Base-by-base conservation (phyloP, 495 filamentous ascomycete species). In the Talaromyces wortmannii region DNA sequence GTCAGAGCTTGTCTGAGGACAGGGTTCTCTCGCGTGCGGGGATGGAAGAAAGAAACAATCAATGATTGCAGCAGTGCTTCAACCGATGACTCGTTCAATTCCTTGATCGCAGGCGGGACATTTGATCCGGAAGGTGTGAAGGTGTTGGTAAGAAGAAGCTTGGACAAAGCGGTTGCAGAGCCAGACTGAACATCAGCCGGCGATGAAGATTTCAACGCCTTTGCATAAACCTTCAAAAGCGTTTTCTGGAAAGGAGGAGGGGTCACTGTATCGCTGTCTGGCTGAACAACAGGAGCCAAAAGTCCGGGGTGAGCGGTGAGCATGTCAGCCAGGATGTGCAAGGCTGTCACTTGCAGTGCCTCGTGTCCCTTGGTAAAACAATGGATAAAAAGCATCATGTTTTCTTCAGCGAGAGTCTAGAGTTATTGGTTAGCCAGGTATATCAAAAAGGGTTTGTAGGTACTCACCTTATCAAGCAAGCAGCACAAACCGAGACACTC, bases 311-410 rank as follows among this genome's bases (percentile, higher is more conserved):
- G 91, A 2, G 88, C 86, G 32, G 87, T 88, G 30, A 97, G 76
- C 68, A 97, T 94, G 68, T 98, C 94, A 32, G 89, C 88, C n/a
- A 97, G 81, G 58, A 95, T 94, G 48, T 97, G 89, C 33, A 97
- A 72, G 0, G 92, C 89, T 3, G 90, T 94, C 36, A 89, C 86
- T 67, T 97, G 91, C 48, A 98, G 77, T 5, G 85, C 85, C 18
- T 91, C 85, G 63, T 96, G 91, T 12, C 94, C 94, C 72, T 95
- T 95, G 70, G 76, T 87, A 70, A 91, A 96, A 74, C 95, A 97
- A 67, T 95, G 92, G 63, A 96, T 86, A 70, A 99, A 97, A 6
- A 97, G 83, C 0, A 83, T 88, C 48, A 97, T 80, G 64, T 97
- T 99, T 61, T 95, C 90, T 67, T 94, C 87, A 5, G 94, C 95